These are phyloP conservation scores for Cnidoscolus chayamansa DNA, from an alignment of 441 rosid genomes.

Conservation along the genomic window DNA sequence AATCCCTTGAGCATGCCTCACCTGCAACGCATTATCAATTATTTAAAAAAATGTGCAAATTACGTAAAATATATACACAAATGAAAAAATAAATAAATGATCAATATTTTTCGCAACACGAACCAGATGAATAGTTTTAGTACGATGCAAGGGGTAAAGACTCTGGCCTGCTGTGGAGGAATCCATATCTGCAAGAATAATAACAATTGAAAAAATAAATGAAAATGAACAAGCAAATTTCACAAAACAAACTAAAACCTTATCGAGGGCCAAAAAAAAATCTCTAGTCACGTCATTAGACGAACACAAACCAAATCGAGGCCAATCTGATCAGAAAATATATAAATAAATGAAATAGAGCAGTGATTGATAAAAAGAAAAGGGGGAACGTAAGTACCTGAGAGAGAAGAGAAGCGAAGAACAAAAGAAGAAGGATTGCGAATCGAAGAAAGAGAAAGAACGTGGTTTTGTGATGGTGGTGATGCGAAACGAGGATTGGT, in stretches of 20 bases:
- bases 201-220: no score
- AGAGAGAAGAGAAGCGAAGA: constrained; percentile 16
- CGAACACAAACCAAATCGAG: background rate
- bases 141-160: constrained; percentile 51
- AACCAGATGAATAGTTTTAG: constrained; percentile 60
- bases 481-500: background rate
- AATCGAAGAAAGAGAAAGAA: background rate
- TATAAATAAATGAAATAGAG: no score
- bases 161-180: constrained; percentile 15
- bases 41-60: background rate
- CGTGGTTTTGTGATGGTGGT: background rate
- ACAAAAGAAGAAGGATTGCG: constrained; percentile 2
- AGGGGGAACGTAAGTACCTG: background rate
- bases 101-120: constrained; percentile 7
- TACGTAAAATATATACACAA: background rate
- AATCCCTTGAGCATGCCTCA: constrained; percentile 57
- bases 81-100: background rate
- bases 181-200: constrained; percentile 32
- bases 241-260: no score
- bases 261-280: no score
- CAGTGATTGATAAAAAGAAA: background rate
- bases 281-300: background rate
- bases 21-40: constrained; percentile 27
- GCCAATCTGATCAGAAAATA: background rate
- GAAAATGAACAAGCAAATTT: background rate